phyloP scores from a whole-genome alignment of 306 rosid species.

The Trifolium pratense region DNA sequence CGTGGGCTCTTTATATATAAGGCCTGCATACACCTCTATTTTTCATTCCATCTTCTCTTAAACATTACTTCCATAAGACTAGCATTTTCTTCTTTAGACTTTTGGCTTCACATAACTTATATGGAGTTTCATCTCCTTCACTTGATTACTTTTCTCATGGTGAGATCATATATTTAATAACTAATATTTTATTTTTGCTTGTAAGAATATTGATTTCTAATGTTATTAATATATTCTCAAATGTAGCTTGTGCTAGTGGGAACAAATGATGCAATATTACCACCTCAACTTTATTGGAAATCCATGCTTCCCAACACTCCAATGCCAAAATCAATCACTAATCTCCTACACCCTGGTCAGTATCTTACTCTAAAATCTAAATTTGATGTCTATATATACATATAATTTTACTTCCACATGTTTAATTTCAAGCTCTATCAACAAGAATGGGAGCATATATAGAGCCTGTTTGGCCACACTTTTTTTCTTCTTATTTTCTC shows the following conservation, averaged over 20 bases:
- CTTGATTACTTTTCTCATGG: not conserved
- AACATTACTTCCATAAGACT: not conserved
- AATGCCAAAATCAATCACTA: constrained; percentile 5
- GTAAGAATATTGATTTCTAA: not conserved
- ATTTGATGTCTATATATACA: not conserved
- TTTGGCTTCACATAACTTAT: no score
- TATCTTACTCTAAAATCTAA: not conserved
- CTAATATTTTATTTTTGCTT: not conserved
- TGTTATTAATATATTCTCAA: not conserved
- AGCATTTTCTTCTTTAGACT: no score
- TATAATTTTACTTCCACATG: no score
- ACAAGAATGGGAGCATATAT: no score
- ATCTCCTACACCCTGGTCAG: not conserved
- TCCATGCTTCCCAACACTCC: constrained; percentile 5
- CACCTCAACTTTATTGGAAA: not conserved
- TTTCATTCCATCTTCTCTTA: not conserved
- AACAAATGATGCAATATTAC: not conserved
- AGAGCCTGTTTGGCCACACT: no score
- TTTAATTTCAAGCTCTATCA: no score
- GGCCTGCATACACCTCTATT: not conserved
- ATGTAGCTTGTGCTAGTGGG: not conserved
- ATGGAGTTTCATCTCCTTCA: not conserved
- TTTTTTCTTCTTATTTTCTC: no score
- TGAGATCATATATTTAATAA: not conserved
- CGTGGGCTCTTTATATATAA: not conserved